These are phyloP conservation scores for Klebsormidium nitens DNA, from an alignment of 139 green algal species.

Conservation along the genomic window DNA sequence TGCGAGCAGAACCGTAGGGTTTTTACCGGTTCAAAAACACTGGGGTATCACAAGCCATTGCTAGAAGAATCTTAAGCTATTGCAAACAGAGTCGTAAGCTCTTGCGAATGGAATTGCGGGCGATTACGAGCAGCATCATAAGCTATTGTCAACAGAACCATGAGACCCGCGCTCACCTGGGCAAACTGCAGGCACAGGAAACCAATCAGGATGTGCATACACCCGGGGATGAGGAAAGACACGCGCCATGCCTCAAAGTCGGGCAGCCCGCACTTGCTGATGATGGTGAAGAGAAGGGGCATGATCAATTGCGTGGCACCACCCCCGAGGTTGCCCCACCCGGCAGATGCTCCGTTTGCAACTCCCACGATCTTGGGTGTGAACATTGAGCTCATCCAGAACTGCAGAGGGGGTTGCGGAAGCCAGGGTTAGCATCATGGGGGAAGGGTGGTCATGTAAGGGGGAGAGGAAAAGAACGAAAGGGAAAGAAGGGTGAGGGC, in stretches of 20 bases:
- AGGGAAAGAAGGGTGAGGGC: too few species aligned
- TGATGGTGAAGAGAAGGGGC: conserved; percentile 69
- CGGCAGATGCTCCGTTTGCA: conserved; percentile 76
- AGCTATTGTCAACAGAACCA: neutral
- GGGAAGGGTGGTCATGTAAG: too few species aligned
- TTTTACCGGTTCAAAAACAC: too few species aligned
- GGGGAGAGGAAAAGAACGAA: too few species aligned
- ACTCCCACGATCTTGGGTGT: conserved; percentile 74
- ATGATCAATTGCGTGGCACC: conserved; percentile 70
- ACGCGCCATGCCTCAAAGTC: conserved; percentile 72
- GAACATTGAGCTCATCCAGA: conserved; percentile 79
- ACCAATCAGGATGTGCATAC: conserved; percentile 60
- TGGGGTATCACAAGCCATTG: too few species aligned
- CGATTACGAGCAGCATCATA: too few species aligned
- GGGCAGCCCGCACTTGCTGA: conserved; percentile 30
- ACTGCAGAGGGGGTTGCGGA: too few species aligned
- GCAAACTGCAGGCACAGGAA: conserved; percentile 30
- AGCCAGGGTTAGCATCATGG: too few species aligned
- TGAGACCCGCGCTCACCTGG: neutral
- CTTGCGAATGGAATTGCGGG: too few species aligned
- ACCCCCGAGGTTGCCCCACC: conserved; percentile 74
- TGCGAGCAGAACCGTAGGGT: too few species aligned
- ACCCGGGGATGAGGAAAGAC: conserved; percentile 79
- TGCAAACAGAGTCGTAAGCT: too few species aligned
- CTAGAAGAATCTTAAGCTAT: too few species aligned